Conservation (phyloP, 345 rosid genomes). For the Passiflora organensis region DNA sequence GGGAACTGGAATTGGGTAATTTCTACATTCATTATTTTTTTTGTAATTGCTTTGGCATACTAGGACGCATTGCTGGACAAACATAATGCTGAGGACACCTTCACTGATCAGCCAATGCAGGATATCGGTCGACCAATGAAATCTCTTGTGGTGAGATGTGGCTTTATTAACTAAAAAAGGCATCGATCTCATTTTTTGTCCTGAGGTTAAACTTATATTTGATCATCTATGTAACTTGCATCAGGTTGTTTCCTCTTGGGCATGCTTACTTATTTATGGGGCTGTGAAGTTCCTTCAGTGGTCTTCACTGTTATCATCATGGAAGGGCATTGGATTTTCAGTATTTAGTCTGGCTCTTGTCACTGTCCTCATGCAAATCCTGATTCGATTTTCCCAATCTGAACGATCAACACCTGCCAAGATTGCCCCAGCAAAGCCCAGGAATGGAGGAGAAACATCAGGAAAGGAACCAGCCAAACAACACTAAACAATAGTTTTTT, state of each 20-base stretch:
- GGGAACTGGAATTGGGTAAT: not conserved
- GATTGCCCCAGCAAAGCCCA: conserved; percentile 57
- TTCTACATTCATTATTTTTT: not conserved
- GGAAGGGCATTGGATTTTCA: conserved; percentile 17
- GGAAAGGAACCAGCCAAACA: conserved; percentile 32
- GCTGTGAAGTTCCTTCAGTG: conserved; percentile 29
- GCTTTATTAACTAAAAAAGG: not conserved
- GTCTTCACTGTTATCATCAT: conserved; percentile 25
- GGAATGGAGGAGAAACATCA: conserved; percentile 21
- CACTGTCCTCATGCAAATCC: conserved; percentile 23
- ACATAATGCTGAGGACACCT: conserved; percentile 22
- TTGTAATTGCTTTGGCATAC: conserved; percentile 1
- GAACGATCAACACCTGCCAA: conserved; percentile 30
- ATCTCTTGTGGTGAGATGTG: conserved; percentile 27
- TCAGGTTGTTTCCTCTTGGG: conserved; percentile 29
- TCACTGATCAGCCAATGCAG: conserved; percentile 25
- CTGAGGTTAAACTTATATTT: not conserved
- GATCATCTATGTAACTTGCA: not conserved
- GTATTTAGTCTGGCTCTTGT: conserved; percentile 11
- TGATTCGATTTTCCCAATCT: conserved; percentile 29
- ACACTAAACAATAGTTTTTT: conserved; percentile 21
- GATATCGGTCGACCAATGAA: conserved; percentile 24
- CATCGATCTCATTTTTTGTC: not conserved
- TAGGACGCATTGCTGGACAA: conserved; percentile 31
- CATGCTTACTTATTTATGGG: conserved; percentile 21